Base-by-base conservation (phyloP, 352 stramenopile species). In the Peronosclerospora sorghi region DNA sequence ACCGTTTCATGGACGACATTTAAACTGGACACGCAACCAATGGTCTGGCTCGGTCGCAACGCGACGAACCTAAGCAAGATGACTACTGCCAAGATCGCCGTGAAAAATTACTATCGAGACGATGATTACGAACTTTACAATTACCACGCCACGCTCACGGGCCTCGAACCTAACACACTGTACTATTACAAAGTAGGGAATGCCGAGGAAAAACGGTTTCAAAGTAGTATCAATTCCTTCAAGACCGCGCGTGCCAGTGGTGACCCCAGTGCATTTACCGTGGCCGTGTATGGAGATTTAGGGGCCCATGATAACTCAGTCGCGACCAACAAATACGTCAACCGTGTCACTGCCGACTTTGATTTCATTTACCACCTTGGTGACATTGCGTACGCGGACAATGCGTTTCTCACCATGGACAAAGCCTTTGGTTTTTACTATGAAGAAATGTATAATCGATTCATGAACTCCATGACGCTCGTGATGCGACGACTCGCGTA, bases 381-480 rank as follows among this genome's bases (percentile, higher is more conserved):
- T 4, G 63, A 74, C 41, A 56, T 71, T 27, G 62, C 63, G 42
- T 74, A 74, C 45, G 63, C 63, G 0, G 63, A 74, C 48, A 69
- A 70, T 28, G 51, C 58, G 13, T 68, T 56, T 14, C 18, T 71
- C 28, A 60, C 37, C 3, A 32, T 32, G 12, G 50, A 48, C 28
- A 54, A 45, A 1, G 20, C 37, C 10, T 54, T 64, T n/a, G 62
- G 48, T 7, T 68, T 68, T 34, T 66, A 63, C 41, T 73, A 69
- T 38, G 62, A 73, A 32, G 54, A 69, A 20, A 43, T 64, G 8
- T 90, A 66, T 41, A 84, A 91, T 48, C 49, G 62, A 23, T 91
- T 65, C 61, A 83, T 91, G 72, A 68, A 76, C 38, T 56, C 56
- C 32, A 43, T 84, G 28, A 54, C 68, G 0, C 49, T 50, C 8